Conservation (phyloP, 371 early-diverging fungal genomes). For the Mucor ambiguus region DNA sequence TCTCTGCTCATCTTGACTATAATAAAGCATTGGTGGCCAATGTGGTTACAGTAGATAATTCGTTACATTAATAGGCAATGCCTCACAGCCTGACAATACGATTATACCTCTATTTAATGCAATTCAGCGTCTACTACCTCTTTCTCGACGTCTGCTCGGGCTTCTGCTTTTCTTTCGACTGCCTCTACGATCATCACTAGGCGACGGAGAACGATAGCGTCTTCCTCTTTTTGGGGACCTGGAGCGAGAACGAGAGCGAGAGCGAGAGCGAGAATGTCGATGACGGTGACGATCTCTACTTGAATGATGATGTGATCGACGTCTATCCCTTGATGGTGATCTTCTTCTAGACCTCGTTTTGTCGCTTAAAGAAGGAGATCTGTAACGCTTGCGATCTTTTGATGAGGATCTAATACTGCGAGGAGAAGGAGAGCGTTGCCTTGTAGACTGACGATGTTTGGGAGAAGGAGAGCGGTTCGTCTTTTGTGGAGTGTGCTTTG, state of each 20-base stretch:
- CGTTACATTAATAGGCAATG: background rate
- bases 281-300: background rate
- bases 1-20: too few relatives aligned
- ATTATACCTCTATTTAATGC: background rate
- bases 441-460: background rate
- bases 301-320: background rate
- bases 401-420: conserved; percentile 1
- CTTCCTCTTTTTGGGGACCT: background rate
- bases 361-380: conserved; percentile 13
- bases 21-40: background rate
- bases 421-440: conserved; percentile 14
- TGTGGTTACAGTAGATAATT: background rate
- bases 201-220: conserved; percentile 15
- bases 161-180: background rate
- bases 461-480: conserved; percentile 13
- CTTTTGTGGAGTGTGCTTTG: background rate
- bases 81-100: background rate
- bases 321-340: conserved; percentile 12
- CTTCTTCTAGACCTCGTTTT: background rate
- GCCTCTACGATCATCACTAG: background rate
- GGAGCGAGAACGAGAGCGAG: background rate
- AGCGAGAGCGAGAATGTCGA: background rate
- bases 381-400: conserved; percentile 4
- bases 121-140: conserved; percentile 4
- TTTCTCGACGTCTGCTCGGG: background rate